phyloP scores from a whole-genome alignment of 2,329 filamentous ascomycete genomes.

The Sphaerulina musiva region DNA sequence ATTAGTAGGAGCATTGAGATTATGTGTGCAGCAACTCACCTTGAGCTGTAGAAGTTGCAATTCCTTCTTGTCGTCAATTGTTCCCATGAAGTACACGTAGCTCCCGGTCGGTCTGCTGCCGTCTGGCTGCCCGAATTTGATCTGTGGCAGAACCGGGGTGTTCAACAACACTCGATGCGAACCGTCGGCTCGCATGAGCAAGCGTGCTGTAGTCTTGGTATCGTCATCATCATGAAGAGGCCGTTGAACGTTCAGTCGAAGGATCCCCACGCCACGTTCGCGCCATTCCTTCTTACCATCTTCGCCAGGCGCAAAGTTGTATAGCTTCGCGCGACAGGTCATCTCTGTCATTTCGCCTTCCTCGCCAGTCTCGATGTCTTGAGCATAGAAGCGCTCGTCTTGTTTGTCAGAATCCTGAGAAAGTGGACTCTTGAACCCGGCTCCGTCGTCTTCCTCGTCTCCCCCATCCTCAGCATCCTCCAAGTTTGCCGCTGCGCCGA shows the following conservation, averaged over 20 bases:
- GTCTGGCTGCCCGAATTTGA: constrained; percentile 64
- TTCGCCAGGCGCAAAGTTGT: constrained; percentile 59
- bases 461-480: constrained; percentile 46
- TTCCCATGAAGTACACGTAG: constrained; percentile 57
- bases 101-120: constrained; percentile 63
- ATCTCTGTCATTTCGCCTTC: constrained; percentile 71
- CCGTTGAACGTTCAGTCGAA: constrained; percentile 71
- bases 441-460: constrained; percentile 41
- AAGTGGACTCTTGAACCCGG: constrained; percentile 40
- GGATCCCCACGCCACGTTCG: constrained; percentile 74
- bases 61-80: constrained; percentile 47
- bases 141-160: constrained; percentile 68
- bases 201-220: constrained; percentile 54
- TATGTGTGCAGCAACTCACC: constrained; percentile 38
- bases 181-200: constrained; percentile 87
- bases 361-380: constrained; percentile 81
- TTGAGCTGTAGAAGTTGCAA: constrained; percentile 52
- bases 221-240: constrained; percentile 45
- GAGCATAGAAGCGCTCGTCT: constrained; percentile 49
- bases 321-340: constrained; percentile 75
- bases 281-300: constrained; percentile 63
- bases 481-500: constrained; percentile 64
- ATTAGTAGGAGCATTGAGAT: not conserved
- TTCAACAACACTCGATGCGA: constrained; percentile 83
- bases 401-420: constrained; percentile 53